Evolutionary conservation across 2,329 filamentous ascomycete genomes (phyloP).

Genomic region (Gnomoniopsis smithogilvyi): DNA sequence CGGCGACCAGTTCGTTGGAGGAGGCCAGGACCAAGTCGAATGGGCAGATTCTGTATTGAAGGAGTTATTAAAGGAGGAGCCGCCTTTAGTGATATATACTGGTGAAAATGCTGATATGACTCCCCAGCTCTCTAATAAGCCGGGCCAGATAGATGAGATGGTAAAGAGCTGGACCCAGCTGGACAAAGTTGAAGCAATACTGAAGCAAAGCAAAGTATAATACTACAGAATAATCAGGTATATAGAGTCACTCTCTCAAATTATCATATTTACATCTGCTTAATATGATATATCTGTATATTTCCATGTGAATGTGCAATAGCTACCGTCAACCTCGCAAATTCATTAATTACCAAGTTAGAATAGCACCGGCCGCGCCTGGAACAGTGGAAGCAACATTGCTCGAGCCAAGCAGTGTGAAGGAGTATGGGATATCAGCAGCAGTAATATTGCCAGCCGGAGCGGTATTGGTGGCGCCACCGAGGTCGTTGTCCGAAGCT

Average conservation of each 20-base stretch:
- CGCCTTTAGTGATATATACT: background rate
- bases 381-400: background rate
- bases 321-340: background rate
- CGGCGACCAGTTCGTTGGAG: background rate
- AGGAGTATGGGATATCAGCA: background rate
- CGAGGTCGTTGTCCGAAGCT: constrained; percentile 6
- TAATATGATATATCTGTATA: too few relatives aligned
- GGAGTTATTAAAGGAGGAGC: background rate
- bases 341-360: background rate
- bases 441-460: background rate
- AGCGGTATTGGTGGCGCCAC: background rate
- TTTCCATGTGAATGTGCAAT: background rate
- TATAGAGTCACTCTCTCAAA: too few relatives aligned
- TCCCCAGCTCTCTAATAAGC: background rate
- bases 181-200: background rate
- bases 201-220: background rate
- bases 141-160: background rate
- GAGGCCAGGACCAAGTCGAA: background rate
- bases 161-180: background rate
- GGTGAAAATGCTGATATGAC: background rate
- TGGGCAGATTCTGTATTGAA: background rate
- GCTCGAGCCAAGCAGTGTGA: background rate
- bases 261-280: too few relatives aligned
- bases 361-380: background rate
- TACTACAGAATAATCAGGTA: too few relatives aligned